These are phyloP conservation scores for Aspergillus sp. DNA, from an alignment of 2,329 filamentous ascomycete species.

Conservation along the genomic window DNA sequence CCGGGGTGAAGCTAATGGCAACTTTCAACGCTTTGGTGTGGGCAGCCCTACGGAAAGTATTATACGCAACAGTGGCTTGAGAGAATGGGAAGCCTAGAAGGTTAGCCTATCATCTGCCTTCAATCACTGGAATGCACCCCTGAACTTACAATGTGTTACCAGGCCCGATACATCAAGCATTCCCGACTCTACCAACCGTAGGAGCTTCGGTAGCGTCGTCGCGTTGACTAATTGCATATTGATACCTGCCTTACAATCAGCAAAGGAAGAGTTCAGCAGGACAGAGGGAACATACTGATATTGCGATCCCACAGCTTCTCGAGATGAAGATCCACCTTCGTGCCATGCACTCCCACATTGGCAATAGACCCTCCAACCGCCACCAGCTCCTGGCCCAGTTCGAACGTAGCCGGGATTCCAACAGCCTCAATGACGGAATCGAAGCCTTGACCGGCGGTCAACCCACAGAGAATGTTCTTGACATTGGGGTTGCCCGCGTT, in stretches of 20 bases:
- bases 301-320: conserved; percentile 56
- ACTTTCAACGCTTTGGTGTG: conserved; percentile 19
- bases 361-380: conserved; percentile 54
- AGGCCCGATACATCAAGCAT: conserved; percentile 14
- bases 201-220: conserved; percentile 15
- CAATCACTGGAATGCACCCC: neutral
- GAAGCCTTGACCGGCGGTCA: conserved; percentile 53
- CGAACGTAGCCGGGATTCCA: conserved; percentile 53
- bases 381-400: conserved; percentile 53
- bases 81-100: conserved; percentile 14
- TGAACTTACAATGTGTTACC: conserved; percentile 20
- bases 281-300: conserved; percentile 39
- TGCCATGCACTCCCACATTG: conserved; percentile 59
- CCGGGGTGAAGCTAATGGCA: conserved; percentile 16
- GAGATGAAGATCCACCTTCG: conserved; percentile 51
- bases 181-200: conserved; percentile 15
- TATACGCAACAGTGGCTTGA: conserved; percentile 13
- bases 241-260: conserved; percentile 12
- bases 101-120: neutral
- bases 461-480: conserved; percentile 34
- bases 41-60: conserved; percentile 17
- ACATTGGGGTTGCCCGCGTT: conserved; percentile 36
- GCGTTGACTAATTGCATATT: conserved; percentile 23
- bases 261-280: too few relatives aligned
- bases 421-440: conserved; percentile 60